phyloP scores from a whole-genome alignment of 1,139 yeast species.

The Geotrichum cucujoidarum region DNA sequence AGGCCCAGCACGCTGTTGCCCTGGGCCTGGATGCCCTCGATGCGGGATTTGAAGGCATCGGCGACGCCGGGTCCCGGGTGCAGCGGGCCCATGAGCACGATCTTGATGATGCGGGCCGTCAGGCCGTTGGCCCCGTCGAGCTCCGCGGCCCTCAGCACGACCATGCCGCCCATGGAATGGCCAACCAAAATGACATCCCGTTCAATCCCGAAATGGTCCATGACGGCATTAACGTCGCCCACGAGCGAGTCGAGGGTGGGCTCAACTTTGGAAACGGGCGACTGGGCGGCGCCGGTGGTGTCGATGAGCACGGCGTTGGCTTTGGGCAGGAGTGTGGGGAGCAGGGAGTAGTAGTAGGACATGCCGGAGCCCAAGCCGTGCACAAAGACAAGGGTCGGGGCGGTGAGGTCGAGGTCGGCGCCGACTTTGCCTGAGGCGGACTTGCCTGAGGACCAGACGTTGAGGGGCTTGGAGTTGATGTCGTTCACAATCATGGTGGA shows the following conservation, averaged over 20 bases:
- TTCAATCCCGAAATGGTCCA: constrained; percentile 24
- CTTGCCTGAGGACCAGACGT: constrained; percentile 18
- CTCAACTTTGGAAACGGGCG: constrained; percentile 20
- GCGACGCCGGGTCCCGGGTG: constrained; percentile 29
- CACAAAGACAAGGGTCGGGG: constrained; percentile 27
- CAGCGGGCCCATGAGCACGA: constrained; percentile 33
- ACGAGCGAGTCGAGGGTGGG: constrained; percentile 28
- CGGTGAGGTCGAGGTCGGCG: constrained; percentile 4
- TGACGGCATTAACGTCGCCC: constrained; percentile 26
- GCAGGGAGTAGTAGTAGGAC: constrained; percentile 30
- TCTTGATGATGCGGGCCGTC: constrained; percentile 13
- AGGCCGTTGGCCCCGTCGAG: constrained; percentile 5
- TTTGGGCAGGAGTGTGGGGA: constrained; percentile 22
- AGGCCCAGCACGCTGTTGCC: constrained; percentile 23
- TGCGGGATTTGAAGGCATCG: constrained; percentile 26
- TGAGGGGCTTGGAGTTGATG: constrained; percentile 8
- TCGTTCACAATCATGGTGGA: background rate
- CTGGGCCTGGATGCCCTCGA: constrained; percentile 22
- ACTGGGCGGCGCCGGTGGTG: constrained; percentile 32
- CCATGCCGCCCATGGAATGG: constrained; percentile 37
- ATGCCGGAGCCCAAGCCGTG: constrained; percentile 37
- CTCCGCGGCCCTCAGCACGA: constrained; percentile 28
- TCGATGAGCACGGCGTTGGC: constrained; percentile 31
- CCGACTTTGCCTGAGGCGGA: constrained; percentile 15
- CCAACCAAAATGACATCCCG: constrained; percentile 29